phyloP scores from a whole-genome alignment of 2,329 filamentous ascomycete genomes.

The Sodiomyces alkalinus region DNA sequence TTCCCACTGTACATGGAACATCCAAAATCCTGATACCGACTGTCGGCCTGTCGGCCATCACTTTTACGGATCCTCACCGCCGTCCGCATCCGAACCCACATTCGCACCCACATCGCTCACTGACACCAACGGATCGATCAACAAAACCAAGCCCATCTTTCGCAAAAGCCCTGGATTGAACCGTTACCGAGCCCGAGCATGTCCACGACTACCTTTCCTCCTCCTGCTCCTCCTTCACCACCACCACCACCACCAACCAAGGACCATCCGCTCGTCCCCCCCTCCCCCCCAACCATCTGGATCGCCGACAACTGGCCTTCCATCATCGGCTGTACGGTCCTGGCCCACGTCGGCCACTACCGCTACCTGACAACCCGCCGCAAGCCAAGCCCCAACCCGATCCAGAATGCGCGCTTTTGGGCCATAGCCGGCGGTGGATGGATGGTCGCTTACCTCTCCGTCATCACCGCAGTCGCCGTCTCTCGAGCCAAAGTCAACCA shows the following conservation, averaged over 20 bases:
- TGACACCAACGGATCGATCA: too few species aligned
- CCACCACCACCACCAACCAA: background rate
- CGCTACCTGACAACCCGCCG: constrained; percentile 6
- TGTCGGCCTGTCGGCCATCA: too few species aligned
- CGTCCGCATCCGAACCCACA: too few species aligned
- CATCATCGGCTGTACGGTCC: constrained; percentile 6
- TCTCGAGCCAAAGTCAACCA: constrained; percentile 6
- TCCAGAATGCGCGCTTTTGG: constrained; percentile 10
- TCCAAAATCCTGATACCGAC: too few species aligned
- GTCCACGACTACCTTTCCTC: too few species aligned
- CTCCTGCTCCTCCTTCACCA: constrained; percentile 1
- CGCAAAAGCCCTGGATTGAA: too few species aligned
- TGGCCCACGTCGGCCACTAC: constrained; percentile 7
- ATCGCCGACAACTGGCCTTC: constrained; percentile 8
- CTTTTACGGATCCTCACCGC: too few species aligned
- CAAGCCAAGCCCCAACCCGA: constrained; percentile 5
- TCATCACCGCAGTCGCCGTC: constrained; percentile 6
- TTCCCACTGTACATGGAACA: too few species aligned
- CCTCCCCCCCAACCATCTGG: constrained; percentile 4
- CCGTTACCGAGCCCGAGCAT: too few species aligned
- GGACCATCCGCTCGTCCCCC: constrained; percentile 5
- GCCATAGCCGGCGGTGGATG: constrained; percentile 7
- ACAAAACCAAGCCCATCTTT: too few species aligned
- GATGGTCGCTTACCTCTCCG: constrained; percentile 8
- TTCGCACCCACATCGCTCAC: too few species aligned